Conservation (phyloP, 148 eudicot species). For the Limonium bicolor region DNA sequence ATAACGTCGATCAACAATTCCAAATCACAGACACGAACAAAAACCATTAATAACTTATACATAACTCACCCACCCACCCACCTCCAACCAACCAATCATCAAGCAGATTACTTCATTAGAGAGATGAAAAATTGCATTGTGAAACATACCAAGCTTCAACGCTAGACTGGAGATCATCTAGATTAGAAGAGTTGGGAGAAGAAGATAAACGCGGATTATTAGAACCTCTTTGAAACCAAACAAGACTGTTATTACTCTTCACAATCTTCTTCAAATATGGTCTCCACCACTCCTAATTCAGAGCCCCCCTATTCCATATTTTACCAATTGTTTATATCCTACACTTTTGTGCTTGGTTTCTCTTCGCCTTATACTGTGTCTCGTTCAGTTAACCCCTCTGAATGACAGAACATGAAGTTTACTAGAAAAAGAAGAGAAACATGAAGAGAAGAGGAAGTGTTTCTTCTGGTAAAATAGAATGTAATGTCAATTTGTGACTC, state of each 20-base stretch:
- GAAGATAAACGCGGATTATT: conserved; percentile 12
- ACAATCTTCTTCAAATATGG: conserved; percentile 55
- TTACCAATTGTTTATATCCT: no score
- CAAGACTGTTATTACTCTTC: conserved; percentile 15
- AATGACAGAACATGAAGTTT: no score
- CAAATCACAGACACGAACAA: neutral
- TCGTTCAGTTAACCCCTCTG: no score
- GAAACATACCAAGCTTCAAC: conserved; percentile 44
- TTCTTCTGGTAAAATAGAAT: neutral
- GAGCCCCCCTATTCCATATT: neutral
- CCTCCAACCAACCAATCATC: neutral
- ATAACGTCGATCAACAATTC: neutral
- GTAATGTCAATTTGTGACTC: neutral
- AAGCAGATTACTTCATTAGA: neutral
- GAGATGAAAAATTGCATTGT: neutral
- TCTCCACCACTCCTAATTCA: conserved; percentile 38
- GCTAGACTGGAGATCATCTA: conserved; percentile 22
- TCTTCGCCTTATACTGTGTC: neutral
- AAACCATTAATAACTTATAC: neutral
- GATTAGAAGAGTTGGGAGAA: conserved; percentile 15
- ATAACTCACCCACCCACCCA: no score
- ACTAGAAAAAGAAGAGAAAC: no score
- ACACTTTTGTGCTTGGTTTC: neutral
- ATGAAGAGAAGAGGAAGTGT: neutral
- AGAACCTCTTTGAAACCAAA: conserved; percentile 3